Evolutionary conservation across 108 stramenopile genomes (phyloP), one percentile per base, ranked within the genome.

Genomic region (Discostella stelligeroides): DNA sequence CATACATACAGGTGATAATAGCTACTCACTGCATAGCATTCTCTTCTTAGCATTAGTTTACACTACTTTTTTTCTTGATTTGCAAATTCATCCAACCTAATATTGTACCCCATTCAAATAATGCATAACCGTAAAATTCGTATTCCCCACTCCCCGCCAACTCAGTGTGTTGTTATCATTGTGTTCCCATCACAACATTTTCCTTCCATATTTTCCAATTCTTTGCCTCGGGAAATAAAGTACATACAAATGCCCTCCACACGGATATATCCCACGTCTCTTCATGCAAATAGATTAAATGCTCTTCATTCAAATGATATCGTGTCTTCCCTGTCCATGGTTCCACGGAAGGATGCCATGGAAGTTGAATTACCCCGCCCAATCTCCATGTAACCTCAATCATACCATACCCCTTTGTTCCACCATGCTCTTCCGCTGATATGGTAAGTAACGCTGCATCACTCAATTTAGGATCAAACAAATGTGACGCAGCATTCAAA

Each of bases 191-290:
- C n/a, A n/a, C n/a, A n/a, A n/a, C n/a, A n/a, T n/a, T n/a, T n/a
- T n/a, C 48, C 2, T 42, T 17, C 73, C 67, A 74, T 60, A 40
- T 58, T 17, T 24, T 21, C 70, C 74, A 70, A 20, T 15, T 37
- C 41, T 38, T 73, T 28, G 57, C 49, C 13, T 70, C 67, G 0
- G 91, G 91, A 45, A 70, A 81, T 29, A 90, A 51, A 8, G 89
- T 87, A 56, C 82, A 58, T 1, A 82, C 43, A 77, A 95, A 95
- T n/a, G 89, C 89, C 45, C 86, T 84, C 58, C 82, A 55, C 14
- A 89, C 87, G 14, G 80, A 81, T 20, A 90, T 77, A 64, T 92
- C 84, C 92, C 92, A 92, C 9, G 56, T 62, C 68, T 92, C 92
- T 48, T 84, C 73, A 68, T 92, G 92, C 57, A 58, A 53, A 29